Conservation (phyloP, 495 filamentous ascomycete species). For the Penicillium cataractarum region DNA sequence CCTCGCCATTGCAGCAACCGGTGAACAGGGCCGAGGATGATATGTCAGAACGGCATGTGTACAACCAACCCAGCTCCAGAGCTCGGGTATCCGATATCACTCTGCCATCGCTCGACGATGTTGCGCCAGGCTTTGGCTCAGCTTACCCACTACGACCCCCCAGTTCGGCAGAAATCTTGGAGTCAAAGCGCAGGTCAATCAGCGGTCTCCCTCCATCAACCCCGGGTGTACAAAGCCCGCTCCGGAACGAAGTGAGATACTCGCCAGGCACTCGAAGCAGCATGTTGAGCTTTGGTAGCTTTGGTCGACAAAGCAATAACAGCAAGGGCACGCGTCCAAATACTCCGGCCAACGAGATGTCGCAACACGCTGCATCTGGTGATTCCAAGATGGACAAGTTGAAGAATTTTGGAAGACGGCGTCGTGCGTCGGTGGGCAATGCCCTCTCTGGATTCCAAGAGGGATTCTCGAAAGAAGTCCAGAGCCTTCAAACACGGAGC, state of each 20-base stretch:
- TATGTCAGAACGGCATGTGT: neutral
- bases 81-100: neutral
- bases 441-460: conserved; percentile 28
- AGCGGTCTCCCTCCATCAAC: conserved; percentile 25
- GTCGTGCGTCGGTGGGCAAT: conserved; percentile 35
- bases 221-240: conserved; percentile 30
- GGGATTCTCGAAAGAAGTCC: conserved; percentile 17
- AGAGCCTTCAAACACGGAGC: conserved; percentile 22
- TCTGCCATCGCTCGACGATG: conserved; percentile 9
- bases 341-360: conserved; percentile 32
- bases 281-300: conserved; percentile 35
- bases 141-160: conserved; percentile 1
- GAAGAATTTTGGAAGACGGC: conserved; percentile 36
- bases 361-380: conserved; percentile 10
- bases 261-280: conserved; percentile 32
- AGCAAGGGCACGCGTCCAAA: conserved; percentile 28
- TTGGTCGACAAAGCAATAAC: conserved; percentile 24
- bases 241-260: conserved; percentile 35
- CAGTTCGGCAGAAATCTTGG: conserved; percentile 27
- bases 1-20: conserved; percentile 17
- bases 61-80: conserved; percentile 7
- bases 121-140: neutral
- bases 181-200: conserved; percentile 29
- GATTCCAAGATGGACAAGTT: conserved; percentile 37
- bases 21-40: neutral